Evolutionary conservation across 2,329 filamentous ascomycete species (phyloP).

Genomic region (Verticillium albo-atrum): DNA sequence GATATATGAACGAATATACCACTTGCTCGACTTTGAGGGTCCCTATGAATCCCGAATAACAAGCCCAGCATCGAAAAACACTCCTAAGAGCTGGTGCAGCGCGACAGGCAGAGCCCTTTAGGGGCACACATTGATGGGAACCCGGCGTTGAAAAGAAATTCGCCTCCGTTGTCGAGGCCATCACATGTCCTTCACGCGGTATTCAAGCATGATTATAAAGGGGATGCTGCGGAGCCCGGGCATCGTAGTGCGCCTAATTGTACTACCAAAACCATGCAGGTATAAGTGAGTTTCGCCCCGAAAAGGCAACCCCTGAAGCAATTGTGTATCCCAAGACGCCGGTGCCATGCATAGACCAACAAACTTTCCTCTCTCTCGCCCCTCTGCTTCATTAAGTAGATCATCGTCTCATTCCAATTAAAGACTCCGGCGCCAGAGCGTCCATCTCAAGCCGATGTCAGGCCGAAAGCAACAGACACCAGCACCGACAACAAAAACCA

Average conservation of each 20-base stretch:
- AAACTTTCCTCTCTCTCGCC: not conserved
- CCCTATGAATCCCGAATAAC: no score
- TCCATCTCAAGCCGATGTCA: not conserved
- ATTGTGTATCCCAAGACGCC: not conserved
- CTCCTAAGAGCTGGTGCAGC: no score
- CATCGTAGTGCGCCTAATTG: not conserved
- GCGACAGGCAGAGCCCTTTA: no score
- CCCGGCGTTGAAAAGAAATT: no score
- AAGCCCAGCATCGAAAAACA: no score
- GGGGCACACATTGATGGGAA: no score
- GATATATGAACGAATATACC: no score
- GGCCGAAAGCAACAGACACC: not conserved
- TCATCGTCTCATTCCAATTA: not conserved
- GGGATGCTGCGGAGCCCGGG: no score
- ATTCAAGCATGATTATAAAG: no score
- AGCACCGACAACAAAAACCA: constrained; percentile 11
- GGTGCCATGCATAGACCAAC: not conserved
- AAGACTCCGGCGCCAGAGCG: not conserved
- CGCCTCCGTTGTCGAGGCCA: no score
- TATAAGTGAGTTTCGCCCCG: not conserved
- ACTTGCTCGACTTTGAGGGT: no score
- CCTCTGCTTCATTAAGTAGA: not conserved
- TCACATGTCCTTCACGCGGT: no score
- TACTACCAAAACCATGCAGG: not conserved
- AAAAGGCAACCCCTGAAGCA: not conserved